phyloP scores from a whole-genome alignment of 352 stramenopile genomes.

The Pythium graminicola region DNA sequence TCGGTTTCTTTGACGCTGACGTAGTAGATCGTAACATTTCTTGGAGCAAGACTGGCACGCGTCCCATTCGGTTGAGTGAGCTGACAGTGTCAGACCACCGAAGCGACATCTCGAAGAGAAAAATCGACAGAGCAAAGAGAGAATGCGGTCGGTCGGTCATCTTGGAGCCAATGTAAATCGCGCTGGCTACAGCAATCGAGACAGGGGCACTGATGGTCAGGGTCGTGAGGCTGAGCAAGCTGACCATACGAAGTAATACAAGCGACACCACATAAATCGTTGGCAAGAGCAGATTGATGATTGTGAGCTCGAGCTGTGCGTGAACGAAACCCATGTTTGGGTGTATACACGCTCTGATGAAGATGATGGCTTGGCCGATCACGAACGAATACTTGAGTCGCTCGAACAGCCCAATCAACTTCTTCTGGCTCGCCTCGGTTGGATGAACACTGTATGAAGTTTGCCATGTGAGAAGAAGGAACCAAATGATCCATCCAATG shows the following conservation, averaged over 20 bases:
- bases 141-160: constrained; percentile 76
- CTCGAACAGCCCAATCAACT: constrained; percentile 62
- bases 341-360: constrained; percentile 68
- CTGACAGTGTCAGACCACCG: constrained; percentile 43
- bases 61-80: constrained; percentile 42
- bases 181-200: constrained; percentile 36
- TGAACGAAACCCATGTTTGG: constrained; percentile 84
- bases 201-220: constrained; percentile 47
- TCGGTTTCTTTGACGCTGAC: constrained; percentile 29
- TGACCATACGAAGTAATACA: constrained; percentile 68
- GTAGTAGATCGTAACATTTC: constrained; percentile 61
- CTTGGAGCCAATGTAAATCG: constrained; percentile 60
- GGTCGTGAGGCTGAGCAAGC: constrained; percentile 40
- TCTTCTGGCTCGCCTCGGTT: constrained; percentile 58
- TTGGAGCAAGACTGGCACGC: constrained; percentile 38
- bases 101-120: constrained; percentile 67
- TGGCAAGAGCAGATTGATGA: constrained; percentile 82
- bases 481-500: constrained; percentile 76
- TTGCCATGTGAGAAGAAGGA: constrained; percentile 59
- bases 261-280: constrained; percentile 85
- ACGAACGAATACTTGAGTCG: constrained; percentile 81
- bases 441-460: constrained; percentile 47
- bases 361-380: constrained; percentile 71
- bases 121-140: constrained; percentile 68
- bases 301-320: constrained; percentile 81